These are phyloP conservation scores for Pichia sp. DNA, from an alignment of 1,139 yeast species.

Conservation along the genomic window DNA sequence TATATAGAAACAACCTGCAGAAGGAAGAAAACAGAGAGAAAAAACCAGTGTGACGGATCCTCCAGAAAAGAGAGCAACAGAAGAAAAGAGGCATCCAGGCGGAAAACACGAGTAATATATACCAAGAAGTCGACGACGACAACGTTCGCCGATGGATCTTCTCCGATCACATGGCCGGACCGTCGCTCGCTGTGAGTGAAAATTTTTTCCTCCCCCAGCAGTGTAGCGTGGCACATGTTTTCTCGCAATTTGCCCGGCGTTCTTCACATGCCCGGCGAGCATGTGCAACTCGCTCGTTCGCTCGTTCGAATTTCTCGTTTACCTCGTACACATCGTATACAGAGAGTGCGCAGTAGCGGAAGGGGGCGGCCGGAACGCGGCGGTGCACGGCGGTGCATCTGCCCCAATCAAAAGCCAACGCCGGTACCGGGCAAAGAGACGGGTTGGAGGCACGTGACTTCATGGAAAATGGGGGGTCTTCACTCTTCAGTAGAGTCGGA, in stretches of 20 bases:
- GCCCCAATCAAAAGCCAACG: background rate
- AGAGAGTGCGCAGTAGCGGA: background rate
- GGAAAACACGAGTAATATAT: background rate
- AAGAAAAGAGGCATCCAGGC: background rate
- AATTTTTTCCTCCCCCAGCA: background rate
- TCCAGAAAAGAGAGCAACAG: background rate
- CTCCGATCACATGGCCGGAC: background rate
- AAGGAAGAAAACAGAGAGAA: background rate
- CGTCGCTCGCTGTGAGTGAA: background rate
- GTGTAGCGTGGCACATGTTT: background rate
- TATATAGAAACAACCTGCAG: conserved; percentile 2
- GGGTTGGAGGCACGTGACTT: background rate
- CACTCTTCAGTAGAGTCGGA: conserved; percentile 57
- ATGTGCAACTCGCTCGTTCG: background rate
- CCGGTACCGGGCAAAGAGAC: background rate
- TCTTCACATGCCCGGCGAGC: background rate
- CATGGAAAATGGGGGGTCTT: background rate
- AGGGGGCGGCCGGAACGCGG: background rate
- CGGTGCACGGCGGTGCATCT: background rate
- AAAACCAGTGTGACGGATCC: background rate
- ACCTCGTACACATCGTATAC: background rate
- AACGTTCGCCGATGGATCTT: background rate
- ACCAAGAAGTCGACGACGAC: background rate
- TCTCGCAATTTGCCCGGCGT: background rate
- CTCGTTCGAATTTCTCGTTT: background rate